Evolutionary conservation across 2,329 filamentous ascomycete genomes (phyloP).

Genomic region (Teratosphaeriaceae sp.): DNA sequence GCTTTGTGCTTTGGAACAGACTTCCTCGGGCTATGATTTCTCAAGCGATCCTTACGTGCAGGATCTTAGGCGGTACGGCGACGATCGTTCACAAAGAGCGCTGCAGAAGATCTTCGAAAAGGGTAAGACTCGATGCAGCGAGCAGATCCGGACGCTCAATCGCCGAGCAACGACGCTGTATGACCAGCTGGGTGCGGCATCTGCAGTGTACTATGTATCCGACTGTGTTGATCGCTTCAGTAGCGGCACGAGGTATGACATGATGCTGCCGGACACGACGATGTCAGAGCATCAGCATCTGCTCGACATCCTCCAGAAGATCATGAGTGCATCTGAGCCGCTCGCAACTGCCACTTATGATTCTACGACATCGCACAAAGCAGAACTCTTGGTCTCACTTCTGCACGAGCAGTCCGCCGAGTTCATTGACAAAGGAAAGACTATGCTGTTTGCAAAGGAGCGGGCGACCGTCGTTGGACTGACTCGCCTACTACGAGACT

Average conservation of each 20-base stretch:
- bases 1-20: slow-evolving; percentile 7
- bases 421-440: slow-evolving; percentile 23
- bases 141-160: slow-evolving; percentile 32
- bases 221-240: slow-evolving; percentile 30
- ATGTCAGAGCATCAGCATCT: slow-evolving; percentile 29
- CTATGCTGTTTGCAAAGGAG: slow-evolving; percentile 43
- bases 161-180: slow-evolving; percentile 28
- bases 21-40: slow-evolving; percentile 25
- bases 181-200: slow-evolving; percentile 32
- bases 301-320: slow-evolving; percentile 11
- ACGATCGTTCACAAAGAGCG: slow-evolving; percentile 16
- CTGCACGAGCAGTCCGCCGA: slow-evolving; percentile 2
- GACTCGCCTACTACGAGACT: slow-evolving; percentile 17
- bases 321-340: neutral
- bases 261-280: slow-evolving; percentile 25
- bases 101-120: slow-evolving; percentile 25
- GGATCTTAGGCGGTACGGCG: slow-evolving; percentile 24
- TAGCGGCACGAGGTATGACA: slow-evolving; percentile 10
- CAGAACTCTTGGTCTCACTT: slow-evolving; percentile 18
- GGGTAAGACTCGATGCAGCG: slow-evolving; percentile 33
- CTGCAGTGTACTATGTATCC: slow-evolving; percentile 34
- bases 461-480: slow-evolving; percentile 38
- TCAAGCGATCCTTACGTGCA: slow-evolving; percentile 35
- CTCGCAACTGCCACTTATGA: neutral
- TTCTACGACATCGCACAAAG: slow-evolving; percentile 13